Base-by-base conservation (phyloP, 1,284 basidiomycete genomes). In the Rhodotorula sp. region DNA sequence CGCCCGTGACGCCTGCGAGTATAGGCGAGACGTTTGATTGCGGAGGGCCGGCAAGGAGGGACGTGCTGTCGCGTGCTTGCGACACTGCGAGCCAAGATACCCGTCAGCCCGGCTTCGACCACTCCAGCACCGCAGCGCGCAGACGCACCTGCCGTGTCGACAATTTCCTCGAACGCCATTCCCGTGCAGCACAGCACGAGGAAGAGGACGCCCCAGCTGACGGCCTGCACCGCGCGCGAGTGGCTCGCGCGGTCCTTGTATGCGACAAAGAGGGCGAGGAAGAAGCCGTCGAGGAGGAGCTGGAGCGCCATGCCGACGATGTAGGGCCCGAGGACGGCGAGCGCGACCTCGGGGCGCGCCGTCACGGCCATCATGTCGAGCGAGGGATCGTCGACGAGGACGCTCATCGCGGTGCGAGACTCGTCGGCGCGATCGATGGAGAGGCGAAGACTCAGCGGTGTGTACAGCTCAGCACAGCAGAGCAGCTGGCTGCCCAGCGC, bases 281-380 rank as follows among this genome's bases (percentile, higher is more conserved):
- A 67, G 27, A 61, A 23, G 27, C 66, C 66, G 46, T 27, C 45
- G 52, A 67, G 59, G 46, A 67, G 59, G 66, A 67, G 53, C 16
- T 61, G 27, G 16, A 42, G 16, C 12, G 46, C 53, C 23, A 61
- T 53, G n/a, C 59, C 66, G 4, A n/a, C 13, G 14, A 67, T 12
- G 50, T 67, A 63, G 9, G 66, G 66, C 7, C 16, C 53, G 16
- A 67, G 53, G 27, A 61, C 55, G 27, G 46, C 59, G 4, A 53
- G 61, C 27, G 66, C 45, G 34, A 61, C 53, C 12, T 45, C 44
- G 13, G 61, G 66, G 13, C 3, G 19, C 0, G 54, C 62, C 17
- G 57, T 19, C 3, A 0, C 3, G 9, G 14, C 25, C 4, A 13
- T 19, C 3, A 48, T 13, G 21, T 64, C 54, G 21, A 48, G 25